Conservation (phyloP, 257 asterid genomes). For the Solanum neorickii region DNA sequence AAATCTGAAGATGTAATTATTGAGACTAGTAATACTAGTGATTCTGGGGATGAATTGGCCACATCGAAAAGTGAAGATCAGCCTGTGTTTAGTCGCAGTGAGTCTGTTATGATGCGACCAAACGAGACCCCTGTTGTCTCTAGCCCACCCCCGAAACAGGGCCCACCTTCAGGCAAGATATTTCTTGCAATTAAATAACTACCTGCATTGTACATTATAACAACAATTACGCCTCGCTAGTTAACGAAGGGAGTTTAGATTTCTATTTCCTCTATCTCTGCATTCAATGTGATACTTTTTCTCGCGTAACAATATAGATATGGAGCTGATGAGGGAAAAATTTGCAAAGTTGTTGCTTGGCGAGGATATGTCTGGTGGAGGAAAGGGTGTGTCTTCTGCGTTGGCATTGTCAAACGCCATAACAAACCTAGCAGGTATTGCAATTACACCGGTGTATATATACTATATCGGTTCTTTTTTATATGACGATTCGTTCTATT, state of each 20-base stretch:
- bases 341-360: constrained; percentile 87
- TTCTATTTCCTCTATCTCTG: neutral
- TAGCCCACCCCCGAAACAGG: constrained; percentile 3
- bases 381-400: constrained; percentile 94
- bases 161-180: constrained; percentile 26
- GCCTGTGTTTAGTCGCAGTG: neutral
- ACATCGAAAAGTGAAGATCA: neutral
- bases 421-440: constrained; percentile 79
- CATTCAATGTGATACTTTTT: neutral
- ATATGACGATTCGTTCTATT: neutral
- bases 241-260: neutral
- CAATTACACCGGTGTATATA: neutral
- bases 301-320: constrained; percentile 19
- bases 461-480: neutral
- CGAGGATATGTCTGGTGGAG: constrained; percentile 99
- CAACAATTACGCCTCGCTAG: neutral
- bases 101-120: neutral
- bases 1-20: constrained; percentile 12
- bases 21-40: neutral
- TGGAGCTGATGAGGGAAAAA: constrained; percentile 78
- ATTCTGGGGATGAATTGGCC: neutral
- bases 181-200: neutral
- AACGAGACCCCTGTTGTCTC: neutral
- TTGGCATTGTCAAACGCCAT: constrained; percentile 87
- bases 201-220: neutral